Evolutionary conservation across 805 yeast species (phyloP), one percentile per base, ranked within the genome.

Genomic region (Myxozyma monticola): DNA sequence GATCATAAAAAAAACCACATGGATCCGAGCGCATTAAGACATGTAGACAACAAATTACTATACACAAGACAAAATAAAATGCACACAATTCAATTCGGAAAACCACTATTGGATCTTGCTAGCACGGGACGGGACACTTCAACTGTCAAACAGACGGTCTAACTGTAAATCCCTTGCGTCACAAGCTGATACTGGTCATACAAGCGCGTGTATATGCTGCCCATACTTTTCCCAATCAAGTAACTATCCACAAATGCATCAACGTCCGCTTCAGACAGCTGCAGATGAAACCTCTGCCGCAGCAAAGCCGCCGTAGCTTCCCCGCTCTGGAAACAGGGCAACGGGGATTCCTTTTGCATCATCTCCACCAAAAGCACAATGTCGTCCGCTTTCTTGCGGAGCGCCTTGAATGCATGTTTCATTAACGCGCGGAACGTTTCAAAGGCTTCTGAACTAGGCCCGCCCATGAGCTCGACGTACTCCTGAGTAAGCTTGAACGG

Each of bases 161-260:
- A 54, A 35, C 59, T 54, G 67, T 88, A 93, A 24, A 93, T 93
- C 37, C 99, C 99, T 71, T 93, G 99, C 0, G 98, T 90, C 42
- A 89, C 71, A 67, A 93, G 72, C 69, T 93, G 99, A 72, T 86
- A 93, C 66, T 91, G 98, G 66, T 93, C 99, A 65, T 93, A 93
- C 28, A 93, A 72, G 59, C 96, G 75, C 0, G 99, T 93, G 71
- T 89, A 93, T 57, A 87, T 77, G 63, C 93, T 88, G 10, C 95
- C 95, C 50, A 85, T 62, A 61, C 96, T 87, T 68, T 85, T 90
- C 33, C 80, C 85, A 25, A 93, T 84, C 60, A 93, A 71, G 1
- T 76, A 71, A 50, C 73, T 79, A 49, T 88, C 98, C 15, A 93
- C 96, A 67, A 85, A 90, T 1, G 71, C 70, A 57, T 85, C 95